phyloP scores from a whole-genome alignment of 2,329 filamentous ascomycete genomes.

The Colletotrichum caudatum region DNA sequence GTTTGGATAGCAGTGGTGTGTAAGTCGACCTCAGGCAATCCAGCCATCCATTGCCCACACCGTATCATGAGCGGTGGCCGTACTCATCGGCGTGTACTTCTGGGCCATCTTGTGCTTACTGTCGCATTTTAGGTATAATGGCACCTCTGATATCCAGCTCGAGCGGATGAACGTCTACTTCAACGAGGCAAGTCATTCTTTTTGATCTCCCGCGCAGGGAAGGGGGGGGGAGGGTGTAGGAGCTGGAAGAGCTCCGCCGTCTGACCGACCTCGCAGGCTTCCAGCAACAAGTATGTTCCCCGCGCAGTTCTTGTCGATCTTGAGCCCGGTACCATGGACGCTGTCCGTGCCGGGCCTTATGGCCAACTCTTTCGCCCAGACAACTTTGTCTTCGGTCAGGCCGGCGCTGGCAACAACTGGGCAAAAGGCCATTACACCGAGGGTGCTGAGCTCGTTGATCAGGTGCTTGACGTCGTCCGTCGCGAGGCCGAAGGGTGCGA shows the following conservation, averaged over 20 bases:
- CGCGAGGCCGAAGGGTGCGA: slow-evolving; percentile 99
- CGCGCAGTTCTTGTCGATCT: slow-evolving; percentile 99
- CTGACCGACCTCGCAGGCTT: slow-evolving; percentile 69
- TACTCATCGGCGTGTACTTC: too few relatives aligned
- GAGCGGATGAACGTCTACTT: slow-evolving; percentile 99
- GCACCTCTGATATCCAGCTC: slow-evolving; percentile 97
- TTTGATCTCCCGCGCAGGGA: too few relatives aligned
- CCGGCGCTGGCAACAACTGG: slow-evolving; percentile 99
- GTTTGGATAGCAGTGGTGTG: slow-evolving; percentile 97
- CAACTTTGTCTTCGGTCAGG: slow-evolving; percentile 99
- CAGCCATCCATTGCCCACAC: too few relatives aligned
- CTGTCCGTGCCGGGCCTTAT: slow-evolving; percentile 97
- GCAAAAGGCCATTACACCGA: slow-evolving; percentile 99
- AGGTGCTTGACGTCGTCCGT: slow-evolving; percentile 97
- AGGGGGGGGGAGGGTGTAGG: too few relatives aligned
- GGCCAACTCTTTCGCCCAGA: slow-evolving; percentile 99
- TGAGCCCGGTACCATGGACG: slow-evolving; percentile 99
- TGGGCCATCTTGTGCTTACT: background rate
- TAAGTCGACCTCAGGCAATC: slow-evolving; percentile 62
- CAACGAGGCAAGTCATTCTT: slow-evolving; percentile 70
- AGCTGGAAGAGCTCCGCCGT: slow-evolving; percentile 25
- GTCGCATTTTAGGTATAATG: slow-evolving; percentile 80
- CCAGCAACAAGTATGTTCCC: slow-evolving; percentile 98
- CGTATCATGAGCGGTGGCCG: too few relatives aligned
- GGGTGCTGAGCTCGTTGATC: slow-evolving; percentile 98